phyloP scores from a whole-genome alignment of 169 alveolate genomes.

The Theileria sp. region DNA sequence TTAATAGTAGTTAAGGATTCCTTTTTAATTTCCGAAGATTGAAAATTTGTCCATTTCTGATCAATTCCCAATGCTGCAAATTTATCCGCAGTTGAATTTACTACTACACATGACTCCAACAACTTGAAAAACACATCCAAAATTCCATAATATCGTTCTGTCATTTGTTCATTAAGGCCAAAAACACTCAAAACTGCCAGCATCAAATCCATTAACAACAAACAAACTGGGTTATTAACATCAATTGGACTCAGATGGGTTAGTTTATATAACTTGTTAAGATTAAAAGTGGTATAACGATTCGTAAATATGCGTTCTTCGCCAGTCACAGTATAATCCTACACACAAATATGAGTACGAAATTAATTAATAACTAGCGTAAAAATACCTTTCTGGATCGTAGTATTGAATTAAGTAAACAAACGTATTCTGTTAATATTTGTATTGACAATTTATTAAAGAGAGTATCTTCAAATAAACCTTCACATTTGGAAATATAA shows the following conservation, averaged over 20 bases:
- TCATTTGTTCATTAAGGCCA: background rate
- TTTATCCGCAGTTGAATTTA: background rate
- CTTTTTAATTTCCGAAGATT: background rate
- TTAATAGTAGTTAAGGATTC: background rate
- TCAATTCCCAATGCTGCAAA: background rate
- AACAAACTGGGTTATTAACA: background rate
- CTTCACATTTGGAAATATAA: background rate
- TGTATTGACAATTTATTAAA: background rate
- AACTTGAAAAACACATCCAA: background rate
- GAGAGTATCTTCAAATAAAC: background rate
- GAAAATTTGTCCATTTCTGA: background rate
- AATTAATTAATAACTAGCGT: background rate
- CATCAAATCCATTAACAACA: background rate
- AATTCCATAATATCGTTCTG: background rate
- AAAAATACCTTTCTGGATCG: background rate
- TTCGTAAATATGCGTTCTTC: background rate
- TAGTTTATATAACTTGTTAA: background rate
- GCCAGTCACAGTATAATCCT: background rate
- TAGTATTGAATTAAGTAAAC: background rate
- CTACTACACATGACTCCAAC: background rate
- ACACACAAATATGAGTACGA: background rate
- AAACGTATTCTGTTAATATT: conserved; percentile 2
- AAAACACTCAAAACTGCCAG: background rate
- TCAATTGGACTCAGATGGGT: background rate
- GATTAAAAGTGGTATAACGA: background rate